Conservation (phyloP, 2,329 filamentous ascomycete species). For the Xylaria sp. region DNA sequence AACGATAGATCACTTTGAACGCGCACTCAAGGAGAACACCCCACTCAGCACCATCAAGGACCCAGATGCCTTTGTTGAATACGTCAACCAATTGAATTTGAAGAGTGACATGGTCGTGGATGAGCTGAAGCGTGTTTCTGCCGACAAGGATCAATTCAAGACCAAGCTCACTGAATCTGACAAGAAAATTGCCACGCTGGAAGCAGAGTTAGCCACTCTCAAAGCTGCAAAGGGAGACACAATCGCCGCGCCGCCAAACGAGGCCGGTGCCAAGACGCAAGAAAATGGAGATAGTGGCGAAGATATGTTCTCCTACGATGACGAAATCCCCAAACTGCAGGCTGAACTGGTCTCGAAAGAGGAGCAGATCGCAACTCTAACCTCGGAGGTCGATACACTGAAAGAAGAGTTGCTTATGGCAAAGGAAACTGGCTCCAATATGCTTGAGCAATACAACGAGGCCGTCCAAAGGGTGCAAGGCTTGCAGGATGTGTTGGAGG, state of each 20-base stretch:
- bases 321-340: conserved; percentile 85
- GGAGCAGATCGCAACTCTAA: conserved; percentile 76
- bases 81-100: conserved; percentile 84
- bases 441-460: background rate
- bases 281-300: conserved; percentile 59
- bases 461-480: background rate
- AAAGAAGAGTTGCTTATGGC: conserved; percentile 76
- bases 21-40: conserved; percentile 89
- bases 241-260: conserved; percentile 27
- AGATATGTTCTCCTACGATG: conserved; percentile 93
- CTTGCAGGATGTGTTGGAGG: conserved; percentile 38
- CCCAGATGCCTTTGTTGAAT: conserved; percentile 85
- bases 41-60: conserved; percentile 90
- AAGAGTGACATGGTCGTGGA: conserved; percentile 95
- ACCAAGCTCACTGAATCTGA: conserved; percentile 78
- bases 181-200: conserved; percentile 68
- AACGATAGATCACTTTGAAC: conserved; percentile 93
- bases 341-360: conserved; percentile 76
- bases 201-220: conserved; percentile 70
- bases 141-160: conserved; percentile 82
- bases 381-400: conserved; percentile 73
- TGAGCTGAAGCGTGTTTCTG: conserved; percentile 86
- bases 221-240: conserved; percentile 51
- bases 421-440: conserved; percentile 64
- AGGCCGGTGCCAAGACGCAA: conserved; percentile 34